Conservation (phyloP, 139 green algal species). For the Chlorella sp. region DNA sequence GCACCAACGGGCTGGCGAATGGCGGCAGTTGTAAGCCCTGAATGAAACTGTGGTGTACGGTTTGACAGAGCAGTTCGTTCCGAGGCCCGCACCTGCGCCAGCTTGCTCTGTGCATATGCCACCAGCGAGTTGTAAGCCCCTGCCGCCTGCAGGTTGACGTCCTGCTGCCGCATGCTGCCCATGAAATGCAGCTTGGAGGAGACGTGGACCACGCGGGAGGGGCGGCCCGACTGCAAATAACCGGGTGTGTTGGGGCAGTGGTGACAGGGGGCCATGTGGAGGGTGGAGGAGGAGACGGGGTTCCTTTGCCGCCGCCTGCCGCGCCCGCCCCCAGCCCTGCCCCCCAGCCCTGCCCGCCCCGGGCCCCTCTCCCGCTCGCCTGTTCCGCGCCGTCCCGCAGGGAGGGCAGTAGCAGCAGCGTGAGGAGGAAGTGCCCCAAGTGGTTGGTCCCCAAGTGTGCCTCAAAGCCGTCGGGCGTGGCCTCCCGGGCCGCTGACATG, state of each 20-base stretch:
- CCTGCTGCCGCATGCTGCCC: conserved; percentile 30
- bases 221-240: background rate
- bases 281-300: background rate
- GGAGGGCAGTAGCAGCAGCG: conserved; percentile 74
- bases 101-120: conserved; percentile 84
- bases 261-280: background rate
- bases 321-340: too few relatives aligned
- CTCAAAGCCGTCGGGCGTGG: conserved; percentile 79
- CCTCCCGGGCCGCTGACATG: conserved; percentile 48
- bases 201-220: conserved; percentile 72
- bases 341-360: background rate
- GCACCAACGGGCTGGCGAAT: too few relatives aligned
- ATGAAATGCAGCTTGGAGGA: conserved; percentile 65
- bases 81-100: conserved; percentile 69
- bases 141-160: conserved; percentile 33
- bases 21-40: too few relatives aligned
- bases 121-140: conserved; percentile 54
- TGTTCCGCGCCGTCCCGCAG: conserved; percentile 46
- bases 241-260: background rate
- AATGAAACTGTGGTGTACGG: too few relatives aligned
- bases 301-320: too few relatives aligned
- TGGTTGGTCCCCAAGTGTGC: conserved; percentile 86
- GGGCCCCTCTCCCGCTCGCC: background rate
- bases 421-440: conserved; percentile 84
- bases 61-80: too few relatives aligned